Evolutionary conservation across 495 filamentous ascomycete genomes (phyloP).

Genomic region (Penicillium lividum): DNA sequence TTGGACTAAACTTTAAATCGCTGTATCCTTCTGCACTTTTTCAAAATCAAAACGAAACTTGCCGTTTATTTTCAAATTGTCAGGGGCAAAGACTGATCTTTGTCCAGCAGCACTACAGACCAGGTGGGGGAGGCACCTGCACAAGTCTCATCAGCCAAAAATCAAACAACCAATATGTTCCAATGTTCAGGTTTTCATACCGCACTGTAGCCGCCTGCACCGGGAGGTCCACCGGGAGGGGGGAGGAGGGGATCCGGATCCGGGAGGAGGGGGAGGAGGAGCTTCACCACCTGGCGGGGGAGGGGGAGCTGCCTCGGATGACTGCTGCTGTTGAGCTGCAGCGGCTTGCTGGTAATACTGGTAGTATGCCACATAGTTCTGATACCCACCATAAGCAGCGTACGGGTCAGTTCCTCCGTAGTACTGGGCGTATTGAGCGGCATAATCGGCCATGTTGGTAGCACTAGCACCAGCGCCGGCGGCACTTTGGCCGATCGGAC

Average conservation of each 20-base stretch:
- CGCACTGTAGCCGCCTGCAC: conserved; percentile 62
- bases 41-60: conserved; percentile 5
- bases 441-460: conserved; percentile 58
- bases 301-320: conserved; percentile 60
- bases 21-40: conserved; percentile 13
- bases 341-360: conserved; percentile 70
- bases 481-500: conserved; percentile 33
- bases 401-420: conserved; percentile 80
- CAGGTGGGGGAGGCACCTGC: conserved; percentile 55
- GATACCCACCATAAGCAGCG: conserved; percentile 87
- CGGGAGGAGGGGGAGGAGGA: conserved; percentile 62
- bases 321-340: conserved; percentile 51
- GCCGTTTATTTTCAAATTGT: conserved; percentile 10
- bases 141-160: not conserved
- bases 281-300: conserved; percentile 64
- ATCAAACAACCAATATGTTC: not conserved
- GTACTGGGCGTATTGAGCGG: conserved; percentile 83
- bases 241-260: conserved; percentile 69
- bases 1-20: conserved; percentile 10
- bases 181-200: conserved; percentile 40
- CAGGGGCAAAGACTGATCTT: not conserved
- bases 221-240: conserved; percentile 38
- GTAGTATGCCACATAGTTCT: conserved; percentile 66
- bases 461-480: conserved; percentile 28
- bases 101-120: conserved; percentile 37